Evolutionary conservation across 345 rosid species (phyloP), one percentile per base, ranked within the genome.

Genomic region (Arabidopsis suecica): DNA sequence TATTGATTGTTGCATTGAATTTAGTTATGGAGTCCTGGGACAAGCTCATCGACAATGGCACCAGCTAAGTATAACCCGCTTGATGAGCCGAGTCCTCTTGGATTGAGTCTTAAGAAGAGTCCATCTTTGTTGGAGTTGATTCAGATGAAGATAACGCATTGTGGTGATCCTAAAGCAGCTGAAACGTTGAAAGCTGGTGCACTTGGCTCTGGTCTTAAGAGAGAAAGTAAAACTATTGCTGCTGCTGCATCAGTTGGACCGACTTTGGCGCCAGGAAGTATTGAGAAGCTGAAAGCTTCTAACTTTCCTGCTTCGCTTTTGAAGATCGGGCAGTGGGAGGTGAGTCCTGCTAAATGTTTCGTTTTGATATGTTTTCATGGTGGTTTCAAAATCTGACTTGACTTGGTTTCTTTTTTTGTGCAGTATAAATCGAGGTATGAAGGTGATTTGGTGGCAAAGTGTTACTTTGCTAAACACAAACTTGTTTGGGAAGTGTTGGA

Each of bases 401-500:
- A 53, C 40, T 40, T 18, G 62, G 54, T 28, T 67, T 30, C 55
- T 71, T 68, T 47, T 60, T 69, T 51, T 60, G 70, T 22, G 4
- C 83, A 96, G 99, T 96, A 89, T 71, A 91, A 89, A 69, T 91
- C 99, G 2, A 91, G 96, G 80, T 85, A 96, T 71, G 99, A 96
- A 84, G 98, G 98, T 66, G 99, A 96, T 85, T 87, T 96, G 83
- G 98, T 96, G 72, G 99, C 97, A 2, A 96, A 96, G 88, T 96
- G 99, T 80, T 96, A 96, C 85, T 96, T 96, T 74, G 99, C 98
- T 0, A 96, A 96, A 85, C 97, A 93, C 71, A 96, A 93, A 83
- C 91, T 93, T 63, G 98, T 96, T 44, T 96, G 99, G 99, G 99
- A 96, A 85, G 96, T 96, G 70, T 87, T 96, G 79, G 95, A 96